These are phyloP conservation scores for Pharus latifolius DNA, from an alignment of 176 grass and related monocot species.

Conservation along the genomic window DNA sequence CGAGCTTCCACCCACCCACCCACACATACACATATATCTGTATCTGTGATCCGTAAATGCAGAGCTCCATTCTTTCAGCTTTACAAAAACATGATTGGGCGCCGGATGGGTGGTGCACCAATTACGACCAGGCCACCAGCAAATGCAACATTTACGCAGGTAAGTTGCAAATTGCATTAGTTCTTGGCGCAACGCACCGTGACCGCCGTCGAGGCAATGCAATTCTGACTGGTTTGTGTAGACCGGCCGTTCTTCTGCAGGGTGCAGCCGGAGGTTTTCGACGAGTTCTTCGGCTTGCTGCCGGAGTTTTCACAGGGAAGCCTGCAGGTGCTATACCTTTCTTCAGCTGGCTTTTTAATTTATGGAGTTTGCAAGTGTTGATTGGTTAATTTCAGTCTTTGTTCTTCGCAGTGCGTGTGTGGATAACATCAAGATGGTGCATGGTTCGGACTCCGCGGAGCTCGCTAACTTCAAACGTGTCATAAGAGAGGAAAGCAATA, in stretches of 20 bases:
- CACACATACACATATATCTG: too few species aligned
- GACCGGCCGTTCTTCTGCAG: constrained; percentile 60
- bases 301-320: constrained; percentile 55
- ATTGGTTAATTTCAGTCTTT: neutral
- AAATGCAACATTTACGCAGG: constrained; percentile 64
- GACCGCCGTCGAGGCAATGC: neutral
- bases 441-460: constrained; percentile 46
- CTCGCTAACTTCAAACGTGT: constrained; percentile 52
- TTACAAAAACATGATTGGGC: constrained; percentile 60
- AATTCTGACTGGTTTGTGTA: neutral
- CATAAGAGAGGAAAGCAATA: constrained; percentile 42
- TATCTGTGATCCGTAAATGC: neutral
- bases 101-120: constrained; percentile 63
- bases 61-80: constrained; percentile 21
- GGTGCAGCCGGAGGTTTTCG: constrained; percentile 62
- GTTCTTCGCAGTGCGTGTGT: constrained; percentile 37
- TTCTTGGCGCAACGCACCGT: neutral
- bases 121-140: constrained; percentile 45
- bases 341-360: neutral
- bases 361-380: too few species aligned
- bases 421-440: constrained; percentile 65
- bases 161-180: neutral
- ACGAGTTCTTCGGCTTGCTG: constrained; percentile 50
- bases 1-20: too few species aligned
- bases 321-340: constrained; percentile 50